Evolutionary conservation across 1,139 yeast species (phyloP).

Genomic region (Hansenula lynferdii): DNA sequence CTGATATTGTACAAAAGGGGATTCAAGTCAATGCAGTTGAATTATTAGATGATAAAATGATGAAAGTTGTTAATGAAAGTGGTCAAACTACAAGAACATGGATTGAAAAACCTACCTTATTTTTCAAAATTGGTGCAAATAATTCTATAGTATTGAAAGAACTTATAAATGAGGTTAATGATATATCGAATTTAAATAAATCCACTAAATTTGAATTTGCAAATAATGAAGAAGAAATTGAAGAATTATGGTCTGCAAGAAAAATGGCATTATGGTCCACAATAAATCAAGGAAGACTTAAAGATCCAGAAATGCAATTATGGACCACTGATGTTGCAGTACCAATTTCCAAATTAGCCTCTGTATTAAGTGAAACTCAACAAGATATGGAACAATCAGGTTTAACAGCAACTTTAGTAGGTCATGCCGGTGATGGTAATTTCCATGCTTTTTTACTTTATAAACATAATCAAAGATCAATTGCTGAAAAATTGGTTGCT

Average conservation of each 20-base stretch:
- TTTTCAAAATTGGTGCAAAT: slow-evolving; percentile 72
- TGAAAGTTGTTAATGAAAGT: slow-evolving; percentile 57
- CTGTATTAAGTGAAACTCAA: slow-evolving; percentile 55
- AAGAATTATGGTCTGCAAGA: slow-evolving; percentile 81
- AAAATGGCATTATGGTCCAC: slow-evolving; percentile 89
- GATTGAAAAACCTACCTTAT: slow-evolving; percentile 74
- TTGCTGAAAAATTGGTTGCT: slow-evolving; percentile 52
- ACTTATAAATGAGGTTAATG: slow-evolving; percentile 48
- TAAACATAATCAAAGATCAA: slow-evolving; percentile 40
- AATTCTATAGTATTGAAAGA: slow-evolving; percentile 48
- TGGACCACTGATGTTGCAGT: slow-evolving; percentile 93
- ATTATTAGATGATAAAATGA: slow-evolving; percentile 59
- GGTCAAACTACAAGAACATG: slow-evolving; percentile 61
- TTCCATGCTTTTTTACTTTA: slow-evolving; percentile 78
- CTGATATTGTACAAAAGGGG: slow-evolving; percentile 49
- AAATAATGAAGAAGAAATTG: slow-evolving; percentile 56
- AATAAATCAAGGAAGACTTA: slow-evolving; percentile 57
- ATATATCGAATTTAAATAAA: slow-evolving; percentile 47
- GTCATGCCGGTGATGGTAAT: slow-evolving; percentile 86
- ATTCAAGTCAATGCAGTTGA: slow-evolving; percentile 55
- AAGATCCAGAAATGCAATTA: slow-evolving; percentile 56
- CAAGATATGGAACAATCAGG: slow-evolving; percentile 54
- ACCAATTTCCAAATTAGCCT: slow-evolving; percentile 66
- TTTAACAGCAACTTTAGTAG: slow-evolving; percentile 52
- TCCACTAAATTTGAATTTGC: slow-evolving; percentile 57